Evolutionary conservation across 1,284 basidiomycete species (phyloP).

Genomic region (Flammula alnicola): DNA sequence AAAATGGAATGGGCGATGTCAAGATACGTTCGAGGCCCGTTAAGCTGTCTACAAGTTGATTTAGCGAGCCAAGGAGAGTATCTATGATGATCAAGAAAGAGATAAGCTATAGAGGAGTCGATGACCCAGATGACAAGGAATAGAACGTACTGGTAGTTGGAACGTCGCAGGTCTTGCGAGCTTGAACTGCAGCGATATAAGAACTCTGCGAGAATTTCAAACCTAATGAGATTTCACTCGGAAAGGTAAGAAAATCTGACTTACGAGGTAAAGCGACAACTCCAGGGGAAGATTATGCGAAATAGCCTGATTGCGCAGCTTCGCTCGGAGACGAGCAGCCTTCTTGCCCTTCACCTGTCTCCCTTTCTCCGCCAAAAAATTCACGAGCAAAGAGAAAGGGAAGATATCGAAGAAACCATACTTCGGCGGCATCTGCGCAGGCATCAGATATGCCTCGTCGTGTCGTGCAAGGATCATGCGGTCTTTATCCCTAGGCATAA

Average conservation of each 20-base stretch:
- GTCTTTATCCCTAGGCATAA: slow-evolving; percentile 17
- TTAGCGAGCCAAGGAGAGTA: slow-evolving; percentile 54
- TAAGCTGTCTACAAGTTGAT: slow-evolving; percentile 67
- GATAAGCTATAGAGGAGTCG: background rate
- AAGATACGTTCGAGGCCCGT: slow-evolving; percentile 77
- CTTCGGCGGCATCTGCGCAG: slow-evolving; percentile 64
- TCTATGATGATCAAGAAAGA: slow-evolving; percentile 40
- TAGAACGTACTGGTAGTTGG: slow-evolving; percentile 62
- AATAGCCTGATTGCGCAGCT: slow-evolving; percentile 46
- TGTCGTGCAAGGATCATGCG: slow-evolving; percentile 34
- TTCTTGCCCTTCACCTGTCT: slow-evolving; percentile 61
- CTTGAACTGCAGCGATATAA: slow-evolving; percentile 66
- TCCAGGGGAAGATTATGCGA: slow-evolving; percentile 77
- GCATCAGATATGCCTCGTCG: slow-evolving; percentile 56
- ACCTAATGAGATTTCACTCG: background rate
- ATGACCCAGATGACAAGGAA: background rate
- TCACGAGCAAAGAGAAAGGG: slow-evolving; percentile 68
- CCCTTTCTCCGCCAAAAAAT: slow-evolving; percentile 48
- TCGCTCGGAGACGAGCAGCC: slow-evolving; percentile 56
- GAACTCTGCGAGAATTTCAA: slow-evolving; percentile 51
- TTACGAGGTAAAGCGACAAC: slow-evolving; percentile 72
- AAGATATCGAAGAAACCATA: slow-evolving; percentile 70
- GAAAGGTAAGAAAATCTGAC: slow-evolving; percentile 25
- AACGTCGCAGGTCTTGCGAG: slow-evolving; percentile 63
- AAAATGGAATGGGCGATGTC: slow-evolving; percentile 82